A percentile compares a stretch with the other conserved stretches of the same genome.
These are phyloP conservation scores for Russula griseocarnosa DNA, from an alignment of 768 basidiomycete genomes.

Conservation along the genomic window DNA sequence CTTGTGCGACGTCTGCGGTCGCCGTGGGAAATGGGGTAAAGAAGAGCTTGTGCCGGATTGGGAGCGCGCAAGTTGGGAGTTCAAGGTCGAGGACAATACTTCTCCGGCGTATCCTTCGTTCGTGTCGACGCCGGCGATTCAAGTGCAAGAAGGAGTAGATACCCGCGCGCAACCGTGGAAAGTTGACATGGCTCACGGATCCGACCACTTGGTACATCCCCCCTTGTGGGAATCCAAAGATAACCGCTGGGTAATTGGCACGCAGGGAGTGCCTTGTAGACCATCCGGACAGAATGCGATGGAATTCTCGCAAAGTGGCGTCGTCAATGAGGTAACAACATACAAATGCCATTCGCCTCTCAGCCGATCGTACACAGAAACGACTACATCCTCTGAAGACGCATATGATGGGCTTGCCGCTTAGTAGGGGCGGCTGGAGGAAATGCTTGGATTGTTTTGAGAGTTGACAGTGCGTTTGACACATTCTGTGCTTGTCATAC, in stretches of 20 bases:
- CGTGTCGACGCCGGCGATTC: constrained; percentile 24
- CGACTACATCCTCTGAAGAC: constrained; percentile 13
- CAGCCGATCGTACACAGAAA: constrained; percentile 5
- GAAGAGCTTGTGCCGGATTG: constrained; percentile 65
- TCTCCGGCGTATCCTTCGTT: constrained; percentile 35
- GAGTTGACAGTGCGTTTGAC: not conserved
- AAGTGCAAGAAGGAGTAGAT: constrained; percentile 12
- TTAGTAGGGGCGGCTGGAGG: not conserved
- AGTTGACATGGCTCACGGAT: not conserved
- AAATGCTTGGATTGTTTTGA: not conserved
- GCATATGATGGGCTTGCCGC: constrained; percentile 25
- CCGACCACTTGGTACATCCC: not conserved
- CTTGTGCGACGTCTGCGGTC: constrained; percentile 47
- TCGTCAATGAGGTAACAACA: not conserved
- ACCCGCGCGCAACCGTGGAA: not conserved
- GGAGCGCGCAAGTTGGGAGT: constrained; percentile 58
- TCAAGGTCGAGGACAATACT: constrained; percentile 32
- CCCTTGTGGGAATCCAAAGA: not conserved
- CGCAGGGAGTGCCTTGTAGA: not conserved
- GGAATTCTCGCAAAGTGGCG: not conserved
- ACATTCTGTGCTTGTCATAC: constrained; percentile 5
- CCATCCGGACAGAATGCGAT: not conserved
- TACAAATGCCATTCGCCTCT: constrained; percentile 11
- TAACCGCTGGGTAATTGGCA: not conserved
- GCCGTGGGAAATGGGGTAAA: constrained; percentile 35